Base-by-base conservation (phyloP, 2,329 filamentous ascomycete species). In the Aspergillus pseudoterreus region DNA sequence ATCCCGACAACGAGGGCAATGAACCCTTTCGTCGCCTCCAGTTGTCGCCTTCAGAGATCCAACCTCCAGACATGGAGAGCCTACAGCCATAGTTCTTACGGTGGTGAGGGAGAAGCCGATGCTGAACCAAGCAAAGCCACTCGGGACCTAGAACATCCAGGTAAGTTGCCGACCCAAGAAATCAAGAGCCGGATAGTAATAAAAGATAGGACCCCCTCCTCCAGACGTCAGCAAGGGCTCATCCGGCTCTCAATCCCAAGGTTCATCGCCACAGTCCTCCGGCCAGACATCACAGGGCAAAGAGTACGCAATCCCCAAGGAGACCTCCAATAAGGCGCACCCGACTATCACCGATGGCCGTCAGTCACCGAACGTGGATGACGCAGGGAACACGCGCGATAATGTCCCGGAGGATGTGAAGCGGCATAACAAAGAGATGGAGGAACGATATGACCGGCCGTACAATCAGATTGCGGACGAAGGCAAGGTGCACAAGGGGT, bases 381-480 rank as follows among this genome's bases (percentile, higher is more conserved):
- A 50, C 2, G 48, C 65, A 5, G 69, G 69, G 0, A 60, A 65
- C 1, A 33, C 48, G 11, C 52, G 55, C 1, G 45, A 57, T 0
- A 59, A 70, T 57, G 45, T 69, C 1, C 66, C 69, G 1, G 56
- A 66, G 9, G 69, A 71, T 51, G 69, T 71, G 50, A 69, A 62
- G 49, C 46, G 51, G 48, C 69, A 71, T 53, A 72, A 71, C 45
- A 50, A 51, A 21, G 69, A 70, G 2, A 50, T 71, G 47, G 58
- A 63, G n/a, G 42, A 65, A 5, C 59, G 69, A 24, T 59, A 68
- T 52, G 68, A 71, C 54, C 58, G 59, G 39, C 53, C 68, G 10
- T 70, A 66, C 47, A 71, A 69, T 50, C 58, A 63, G 44, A 63
- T 68, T 35, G 52, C 33, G 11, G 61, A 65, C 45, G 56, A 58